These are phyloP conservation scores for Hemileccinum rubropunctum DNA, from an alignment of 768 basidiomycete species.

Conservation along the genomic window DNA sequence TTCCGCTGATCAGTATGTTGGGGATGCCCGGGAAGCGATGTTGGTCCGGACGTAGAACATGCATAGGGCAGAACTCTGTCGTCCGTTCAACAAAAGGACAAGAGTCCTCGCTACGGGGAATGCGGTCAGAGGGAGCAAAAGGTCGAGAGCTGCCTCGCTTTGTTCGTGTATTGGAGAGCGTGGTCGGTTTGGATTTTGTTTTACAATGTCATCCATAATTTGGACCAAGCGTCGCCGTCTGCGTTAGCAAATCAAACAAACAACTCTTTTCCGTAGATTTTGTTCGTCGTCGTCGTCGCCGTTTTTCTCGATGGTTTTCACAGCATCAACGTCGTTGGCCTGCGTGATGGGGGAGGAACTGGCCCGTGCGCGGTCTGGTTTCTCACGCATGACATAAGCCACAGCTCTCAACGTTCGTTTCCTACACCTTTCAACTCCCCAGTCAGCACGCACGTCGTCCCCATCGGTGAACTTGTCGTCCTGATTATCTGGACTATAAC, in stretches of 20 bases:
- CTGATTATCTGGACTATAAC: slow-evolving; percentile 9
- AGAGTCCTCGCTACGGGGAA: too few relatives aligned
- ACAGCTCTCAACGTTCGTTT: slow-evolving; percentile 39
- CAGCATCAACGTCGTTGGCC: slow-evolving; percentile 16
- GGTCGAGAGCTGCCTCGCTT: slow-evolving; percentile 14
- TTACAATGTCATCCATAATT: slow-evolving; percentile 74
- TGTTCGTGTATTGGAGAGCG: slow-evolving; percentile 42
- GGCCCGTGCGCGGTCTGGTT: slow-evolving; percentile 57
- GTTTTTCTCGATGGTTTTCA: slow-evolving; percentile 24
- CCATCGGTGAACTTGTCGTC: slow-evolving; percentile 9
- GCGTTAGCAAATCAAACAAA: slow-evolving; percentile 58
- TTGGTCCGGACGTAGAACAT: too few relatives aligned
- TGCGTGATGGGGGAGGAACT: slow-evolving; percentile 28
- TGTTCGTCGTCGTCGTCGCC: slow-evolving; percentile 31
- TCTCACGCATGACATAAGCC: slow-evolving; percentile 53
- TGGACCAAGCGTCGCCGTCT: slow-evolving; percentile 59
- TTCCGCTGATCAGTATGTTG: too few relatives aligned
- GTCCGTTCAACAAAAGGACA: too few relatives aligned
- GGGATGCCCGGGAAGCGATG: too few relatives aligned
- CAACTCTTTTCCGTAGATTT: slow-evolving; percentile 33
- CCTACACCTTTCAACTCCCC: slow-evolving; percentile 28
- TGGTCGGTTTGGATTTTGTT: slow-evolving; percentile 56
- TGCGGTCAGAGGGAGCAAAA: not conserved
- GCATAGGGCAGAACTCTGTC: too few relatives aligned
- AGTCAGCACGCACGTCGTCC: slow-evolving; percentile 21